phyloP scores from a whole-genome alignment of 1,284 basidiomycete genomes.

The Sphaerobolus stellatus region DNA sequence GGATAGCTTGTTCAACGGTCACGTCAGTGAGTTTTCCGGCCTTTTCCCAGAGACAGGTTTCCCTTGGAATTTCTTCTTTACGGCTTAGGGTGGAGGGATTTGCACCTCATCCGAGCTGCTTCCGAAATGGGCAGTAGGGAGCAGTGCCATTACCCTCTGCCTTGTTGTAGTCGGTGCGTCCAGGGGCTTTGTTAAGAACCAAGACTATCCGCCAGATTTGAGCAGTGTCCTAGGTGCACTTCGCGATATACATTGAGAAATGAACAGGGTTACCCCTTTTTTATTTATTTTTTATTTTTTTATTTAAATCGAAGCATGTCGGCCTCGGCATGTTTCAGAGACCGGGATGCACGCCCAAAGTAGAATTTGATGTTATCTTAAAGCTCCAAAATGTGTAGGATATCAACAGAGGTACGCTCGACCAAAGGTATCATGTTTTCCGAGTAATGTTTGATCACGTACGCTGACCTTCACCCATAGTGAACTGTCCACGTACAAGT shows the following conservation, averaged over 20 bases:
- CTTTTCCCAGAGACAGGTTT: constrained; percentile 50
- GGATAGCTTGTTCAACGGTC: constrained; percentile 93
- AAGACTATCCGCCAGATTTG: constrained; percentile 50
- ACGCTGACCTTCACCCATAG: constrained; percentile 97
- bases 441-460: constrained; percentile 84
- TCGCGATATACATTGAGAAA: constrained; percentile 87
- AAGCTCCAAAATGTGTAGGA: constrained; percentile 85
- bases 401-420: constrained; percentile 92
- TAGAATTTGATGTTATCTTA: constrained; percentile 98
- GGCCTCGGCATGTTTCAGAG: constrained; percentile 88
- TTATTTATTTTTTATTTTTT: too few species aligned
- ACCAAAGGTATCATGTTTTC: constrained; percentile 90
- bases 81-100: constrained; percentile 75
- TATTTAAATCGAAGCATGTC: constrained; percentile 97
- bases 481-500: constrained; percentile 85
- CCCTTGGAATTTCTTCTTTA: constrained; percentile 50
- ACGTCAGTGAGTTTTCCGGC: constrained; percentile 81
- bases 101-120: constrained; percentile 65
- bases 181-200: constrained; percentile 10
- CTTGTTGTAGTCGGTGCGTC: constrained; percentile 34
- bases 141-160: constrained; percentile 82
- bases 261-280: too few species aligned
- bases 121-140: constrained; percentile 73
- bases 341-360: constrained; percentile 95
- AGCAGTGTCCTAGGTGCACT: constrained; percentile 74